Base-by-base conservation (phyloP, 2,329 filamentous ascomycete genomes). In the Aureobasidium sp. region DNA sequence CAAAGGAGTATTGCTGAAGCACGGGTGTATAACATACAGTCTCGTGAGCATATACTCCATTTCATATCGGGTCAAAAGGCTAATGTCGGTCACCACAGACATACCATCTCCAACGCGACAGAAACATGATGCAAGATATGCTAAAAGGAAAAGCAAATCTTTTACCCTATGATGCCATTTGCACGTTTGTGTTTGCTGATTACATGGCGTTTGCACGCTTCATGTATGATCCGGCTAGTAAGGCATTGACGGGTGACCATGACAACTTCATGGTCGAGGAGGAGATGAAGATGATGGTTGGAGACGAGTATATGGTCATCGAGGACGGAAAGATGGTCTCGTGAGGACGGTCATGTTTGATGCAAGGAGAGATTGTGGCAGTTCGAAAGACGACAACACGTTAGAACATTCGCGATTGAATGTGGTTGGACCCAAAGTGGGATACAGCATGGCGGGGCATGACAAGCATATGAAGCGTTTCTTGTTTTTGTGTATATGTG, bases 111-210 rank as follows among this genome's bases (percentile, higher is more conserved):
- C 65, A 73, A 57, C 70, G 75, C 15, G 76, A 78, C 61, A 71
- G 74, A 29, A 75, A 73, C 53, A 74, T 75, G 53, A 71, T 77
- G 57, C 71, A 74, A 53, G 76, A 78, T 63, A 78, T 78, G 65
- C 67, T 78, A 64, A 74, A 75, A 60, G 75, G 76, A 21, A 73
- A 75, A 59, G 75, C 74, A 9, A 68, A 71, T 54, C 69, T 78
- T 61, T 64, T 76, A 51, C 72, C 75, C 54, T 78, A 76, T 65
- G 75, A 78, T 63, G 76, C 76, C 51, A 77, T 78, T 35, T 78
- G 76, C 68, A 77, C 75, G 11, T 78, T 78, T 65, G 74, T 77
- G 58, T 78, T 78, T 63, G 72, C 71, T 51, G 75, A 77, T 64
- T 78, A 77, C 61, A 69, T 73, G 57, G 70, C 72, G n/a, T 72